Base-by-base conservation (phyloP, 2,329 filamentous ascomycete genomes). In the Claviceps pusilla region DNA sequence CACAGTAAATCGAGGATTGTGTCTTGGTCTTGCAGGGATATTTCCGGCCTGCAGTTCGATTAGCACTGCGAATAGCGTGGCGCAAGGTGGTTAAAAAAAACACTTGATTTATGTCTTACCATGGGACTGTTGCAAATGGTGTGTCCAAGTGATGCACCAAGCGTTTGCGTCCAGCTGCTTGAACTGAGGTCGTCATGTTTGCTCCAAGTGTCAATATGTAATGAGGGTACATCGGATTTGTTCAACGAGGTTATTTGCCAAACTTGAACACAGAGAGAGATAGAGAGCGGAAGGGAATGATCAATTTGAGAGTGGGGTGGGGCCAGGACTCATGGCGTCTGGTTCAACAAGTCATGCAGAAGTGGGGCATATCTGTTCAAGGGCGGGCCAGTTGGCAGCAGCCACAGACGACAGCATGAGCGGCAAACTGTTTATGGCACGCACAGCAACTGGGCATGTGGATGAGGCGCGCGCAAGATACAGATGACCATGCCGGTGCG, bases 1-100 rank as follows among this genome's bases (percentile, higher is more conserved):
- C 79, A 85, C 5, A 87, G 71, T 50, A 88, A 71, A 58, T 86
- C 82, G 10, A 87, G 64, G 42, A 87, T 83, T 4, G 75, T 73
- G 52, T 83, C 76, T 65, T 86, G 82, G 52, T 86, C 73, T 50
- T 79, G 70, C 19, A 69, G 63, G 2, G 73, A 71, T 47, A 86
- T 73, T 46, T 74, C 66, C 7, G 84, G 84, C 83, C 84, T 88
- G 6, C 3, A 7, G 14, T 14, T 42, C 7, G 9, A 45, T 56
- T 12, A 56, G 51, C 31, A 37, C 31, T 35, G 7, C 39, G 12
- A 10, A 41, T 16, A 41, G 14, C 37, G 14, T 41, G 37, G 37
- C 14, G 12, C 37, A 41, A 41, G 4, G 37, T 12, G 16, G 7
- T 28, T 28, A 19, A 19, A 7, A 35, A 4, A 5, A 12, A n/a